Evolutionary conservation across 2,329 filamentous ascomycete species (phyloP).

Genomic region (Aspergillus calidoustus): DNA sequence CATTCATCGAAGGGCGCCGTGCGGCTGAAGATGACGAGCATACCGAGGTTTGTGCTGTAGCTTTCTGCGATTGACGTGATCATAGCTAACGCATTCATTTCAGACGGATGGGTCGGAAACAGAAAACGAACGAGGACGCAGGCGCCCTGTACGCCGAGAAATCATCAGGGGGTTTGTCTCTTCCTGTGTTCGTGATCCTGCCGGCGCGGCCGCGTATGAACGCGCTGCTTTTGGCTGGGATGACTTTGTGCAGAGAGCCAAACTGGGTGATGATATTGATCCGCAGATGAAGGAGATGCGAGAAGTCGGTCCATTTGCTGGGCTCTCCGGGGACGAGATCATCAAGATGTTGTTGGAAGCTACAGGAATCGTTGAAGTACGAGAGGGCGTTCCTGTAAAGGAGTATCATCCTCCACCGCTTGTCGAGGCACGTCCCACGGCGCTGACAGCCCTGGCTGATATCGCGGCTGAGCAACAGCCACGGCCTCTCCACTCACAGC

Average conservation of each 20-base stretch:
- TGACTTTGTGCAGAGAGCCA: conserved; percentile 46
- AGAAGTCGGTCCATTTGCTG: conserved; percentile 30
- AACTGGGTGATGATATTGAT: conserved; percentile 43
- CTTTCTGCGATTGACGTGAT: conserved; percentile 1
- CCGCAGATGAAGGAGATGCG: conserved; percentile 45
- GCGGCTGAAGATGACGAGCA: conserved; percentile 48
- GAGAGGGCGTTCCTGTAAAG: conserved; percentile 9
- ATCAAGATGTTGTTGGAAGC: conserved; percentile 37
- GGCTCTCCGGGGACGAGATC: conserved; percentile 30
- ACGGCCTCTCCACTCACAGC: conserved; percentile 44
- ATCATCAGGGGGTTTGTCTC: conserved; percentile 43
- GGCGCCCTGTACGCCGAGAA: conserved; percentile 30
- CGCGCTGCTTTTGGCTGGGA: conserved; percentile 45
- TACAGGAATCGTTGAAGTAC: conserved; percentile 28
- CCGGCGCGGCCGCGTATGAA: conserved; percentile 41
- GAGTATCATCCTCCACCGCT: conserved; percentile 15
- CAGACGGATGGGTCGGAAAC: conserved; percentile 39
- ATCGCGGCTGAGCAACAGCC: conserved; percentile 37
- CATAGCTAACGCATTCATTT: conserved; percentile 20
- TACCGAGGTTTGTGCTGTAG: conserved; percentile 37
- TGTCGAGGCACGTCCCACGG: conserved; percentile 28
- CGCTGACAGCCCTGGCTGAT: conserved; percentile 43
- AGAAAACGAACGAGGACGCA: conserved; percentile 32
- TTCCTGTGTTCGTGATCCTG: conserved; percentile 37
- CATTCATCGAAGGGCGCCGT: conserved; percentile 43